Conservation (phyloP, 345 rosid genomes). For the Lepidium didymum region DNA sequence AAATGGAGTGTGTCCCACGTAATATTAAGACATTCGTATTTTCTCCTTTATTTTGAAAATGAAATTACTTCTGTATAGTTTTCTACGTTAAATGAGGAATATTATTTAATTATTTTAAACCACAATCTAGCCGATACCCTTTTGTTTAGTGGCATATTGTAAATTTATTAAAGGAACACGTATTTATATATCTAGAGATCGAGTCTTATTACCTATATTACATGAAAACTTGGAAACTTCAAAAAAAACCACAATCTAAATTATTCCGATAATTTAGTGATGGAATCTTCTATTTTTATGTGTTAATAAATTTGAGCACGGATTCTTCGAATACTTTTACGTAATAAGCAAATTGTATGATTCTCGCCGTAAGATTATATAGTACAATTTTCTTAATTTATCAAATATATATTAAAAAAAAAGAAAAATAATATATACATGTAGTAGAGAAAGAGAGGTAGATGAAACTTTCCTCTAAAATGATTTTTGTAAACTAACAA, state of each 20-base stretch:
- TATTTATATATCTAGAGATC: too few species aligned
- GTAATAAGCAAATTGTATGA: not conserved
- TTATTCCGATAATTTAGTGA: not conserved
- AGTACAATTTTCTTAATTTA: not conserved
- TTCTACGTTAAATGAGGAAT: not conserved
- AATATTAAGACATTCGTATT: not conserved
- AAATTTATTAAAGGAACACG: too few species aligned
- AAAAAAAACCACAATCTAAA: not conserved
- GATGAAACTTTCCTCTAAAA: not conserved
- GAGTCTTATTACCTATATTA: too few species aligned
- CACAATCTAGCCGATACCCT: too few species aligned
- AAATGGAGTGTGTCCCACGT: slow-evolving; percentile 22
- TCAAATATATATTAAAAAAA: not conserved
- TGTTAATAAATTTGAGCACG: not conserved
- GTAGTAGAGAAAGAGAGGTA: not conserved
- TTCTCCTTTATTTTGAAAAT: not conserved
- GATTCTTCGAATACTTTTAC: not conserved
- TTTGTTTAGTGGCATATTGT: too few species aligned
- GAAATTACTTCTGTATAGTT: not conserved
- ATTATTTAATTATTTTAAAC: too few species aligned
- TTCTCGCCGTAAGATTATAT: not conserved
- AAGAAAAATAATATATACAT: not conserved
- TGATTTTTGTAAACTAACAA: not conserved
- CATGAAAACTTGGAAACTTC: too few species aligned
- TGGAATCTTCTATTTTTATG: not conserved